Evolutionary conservation across 495 filamentous ascomycete genomes (phyloP).

Genomic region (Penicillium flavigenum): DNA sequence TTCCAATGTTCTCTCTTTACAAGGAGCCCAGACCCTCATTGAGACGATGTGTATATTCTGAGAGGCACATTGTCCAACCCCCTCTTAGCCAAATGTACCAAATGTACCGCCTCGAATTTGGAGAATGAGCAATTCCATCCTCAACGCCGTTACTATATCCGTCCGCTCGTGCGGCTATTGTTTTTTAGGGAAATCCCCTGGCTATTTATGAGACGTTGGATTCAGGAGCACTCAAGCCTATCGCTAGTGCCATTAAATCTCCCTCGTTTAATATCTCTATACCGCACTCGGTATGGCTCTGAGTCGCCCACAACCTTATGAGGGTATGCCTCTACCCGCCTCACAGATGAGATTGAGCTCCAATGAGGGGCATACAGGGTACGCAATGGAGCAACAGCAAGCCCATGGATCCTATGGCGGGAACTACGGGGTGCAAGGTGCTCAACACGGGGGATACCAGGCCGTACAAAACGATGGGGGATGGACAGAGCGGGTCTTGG

Average conservation of each 20-base stretch:
- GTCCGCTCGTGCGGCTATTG: background rate
- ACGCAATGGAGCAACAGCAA: slow-evolving; percentile 20
- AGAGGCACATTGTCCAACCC: background rate
- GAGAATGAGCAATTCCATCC: background rate
- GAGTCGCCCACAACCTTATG: slow-evolving; percentile 18
- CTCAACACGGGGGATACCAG: slow-evolving; percentile 57
- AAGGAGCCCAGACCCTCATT: background rate
- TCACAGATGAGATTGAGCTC: slow-evolving; percentile 14
- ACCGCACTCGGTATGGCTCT: slow-evolving; percentile 17
- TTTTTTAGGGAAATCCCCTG: background rate
- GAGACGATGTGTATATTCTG: slow-evolving; percentile 1
- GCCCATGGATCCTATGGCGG: slow-evolving; percentile 35
- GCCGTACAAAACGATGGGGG: slow-evolving; percentile 82
- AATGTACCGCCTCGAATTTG: background rate
- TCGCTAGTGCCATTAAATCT: background rate
- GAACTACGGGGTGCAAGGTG: slow-evolving; percentile 50
- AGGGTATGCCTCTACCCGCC: slow-evolving; percentile 12
- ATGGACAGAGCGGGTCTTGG: slow-evolving; percentile 85
- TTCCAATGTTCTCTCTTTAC: slow-evolving; percentile 8
- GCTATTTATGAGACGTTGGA: background rate
- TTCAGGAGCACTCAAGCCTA: background rate
- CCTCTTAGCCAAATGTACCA: background rate
- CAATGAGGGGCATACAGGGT: slow-evolving; percentile 17
- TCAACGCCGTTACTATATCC: background rate
- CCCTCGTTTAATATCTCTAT: background rate